phyloP scores from a whole-genome alignment of 495 filamentous ascomycete species.

The Aspergillus haitiensis region DNA sequence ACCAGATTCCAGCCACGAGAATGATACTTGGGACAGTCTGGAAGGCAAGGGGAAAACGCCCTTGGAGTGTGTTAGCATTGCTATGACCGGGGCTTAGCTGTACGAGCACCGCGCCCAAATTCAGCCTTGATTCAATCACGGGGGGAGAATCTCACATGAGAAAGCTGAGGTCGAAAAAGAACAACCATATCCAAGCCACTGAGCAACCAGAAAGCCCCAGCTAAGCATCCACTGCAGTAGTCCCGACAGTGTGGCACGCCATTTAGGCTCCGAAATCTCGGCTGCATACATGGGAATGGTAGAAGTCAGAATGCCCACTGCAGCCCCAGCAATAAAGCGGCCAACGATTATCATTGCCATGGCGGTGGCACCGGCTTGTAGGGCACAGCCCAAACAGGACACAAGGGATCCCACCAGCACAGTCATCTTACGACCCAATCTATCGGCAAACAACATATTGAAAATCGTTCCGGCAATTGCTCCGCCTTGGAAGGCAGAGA shows the following conservation, averaged over 20 bases:
- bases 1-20: slow-evolving; percentile 51
- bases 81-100: slow-evolving; percentile 11
- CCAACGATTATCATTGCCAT: slow-evolving; percentile 51
- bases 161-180: slow-evolving; percentile 43
- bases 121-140: neutral
- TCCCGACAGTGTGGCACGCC: slow-evolving; percentile 26
- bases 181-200: slow-evolving; percentile 52
- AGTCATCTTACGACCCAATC: slow-evolving; percentile 42
- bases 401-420: slow-evolving; percentile 46
- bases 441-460: slow-evolving; percentile 43
- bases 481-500: slow-evolving; percentile 46
- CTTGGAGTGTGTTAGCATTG: slow-evolving; percentile 9
- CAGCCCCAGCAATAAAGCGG: slow-evolving; percentile 47
- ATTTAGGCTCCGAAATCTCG: slow-evolving; percentile 30
- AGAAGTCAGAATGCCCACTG: slow-evolving; percentile 47
- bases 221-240: slow-evolving; percentile 43
- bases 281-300: slow-evolving; percentile 45
- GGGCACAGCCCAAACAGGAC: slow-evolving; percentile 43
- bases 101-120: neutral
- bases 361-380: slow-evolving; percentile 47
- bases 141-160: slow-evolving; percentile 33
- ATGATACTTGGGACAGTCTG: slow-evolving; percentile 49
- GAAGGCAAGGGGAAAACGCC: slow-evolving; percentile 54
- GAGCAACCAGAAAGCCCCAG: slow-evolving; percentile 45
- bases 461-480: slow-evolving; percentile 49